These are phyloP conservation scores for Sindora glabra DNA, from an alignment of 306 rosid genomes.

Conservation along the genomic window DNA sequence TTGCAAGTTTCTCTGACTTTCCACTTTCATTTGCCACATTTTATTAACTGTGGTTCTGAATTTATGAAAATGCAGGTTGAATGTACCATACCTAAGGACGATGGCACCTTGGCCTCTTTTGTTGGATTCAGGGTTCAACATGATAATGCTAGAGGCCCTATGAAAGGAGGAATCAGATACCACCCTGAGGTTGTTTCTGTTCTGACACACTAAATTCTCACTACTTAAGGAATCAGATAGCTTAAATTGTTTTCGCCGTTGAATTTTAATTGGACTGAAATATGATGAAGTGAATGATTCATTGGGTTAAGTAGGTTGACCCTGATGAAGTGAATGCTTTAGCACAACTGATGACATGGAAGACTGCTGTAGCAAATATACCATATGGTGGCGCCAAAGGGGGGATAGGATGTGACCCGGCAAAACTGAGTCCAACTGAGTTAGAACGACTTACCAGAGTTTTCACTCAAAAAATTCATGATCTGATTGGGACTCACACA, in stretches of 20 bases:
- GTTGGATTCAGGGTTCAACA: constrained; percentile 64
- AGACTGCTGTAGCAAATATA: constrained; percentile 60
- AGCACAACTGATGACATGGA: constrained; percentile 71
- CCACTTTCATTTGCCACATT: no score
- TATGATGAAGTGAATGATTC: neutral
- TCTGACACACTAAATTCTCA: no score
- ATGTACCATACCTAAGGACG: constrained; percentile 70
- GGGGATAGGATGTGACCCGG: constrained; percentile 56
- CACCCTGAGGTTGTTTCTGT: constrained; percentile 51
- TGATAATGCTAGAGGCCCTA: constrained; percentile 72
- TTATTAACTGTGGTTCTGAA: no score
- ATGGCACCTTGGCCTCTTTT: constrained; percentile 50
- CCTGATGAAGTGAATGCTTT: constrained; percentile 66
- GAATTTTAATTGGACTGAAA: no score
- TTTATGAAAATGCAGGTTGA: constrained; percentile 50
- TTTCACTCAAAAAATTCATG: constrained; percentile 56
- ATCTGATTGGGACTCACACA: constrained; percentile 56
- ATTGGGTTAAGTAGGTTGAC: constrained; percentile 35
- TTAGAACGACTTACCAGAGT: constrained; percentile 62
- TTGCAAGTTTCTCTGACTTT: no score
- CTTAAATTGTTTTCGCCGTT: no score
- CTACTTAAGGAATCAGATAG: no score
- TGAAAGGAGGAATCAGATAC: constrained; percentile 69
- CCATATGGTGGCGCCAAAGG: constrained; percentile 75
- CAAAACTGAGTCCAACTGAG: constrained; percentile 43